Conservation (phyloP, 257 asterid species). For the Solanum infundibuliforme region DNA sequence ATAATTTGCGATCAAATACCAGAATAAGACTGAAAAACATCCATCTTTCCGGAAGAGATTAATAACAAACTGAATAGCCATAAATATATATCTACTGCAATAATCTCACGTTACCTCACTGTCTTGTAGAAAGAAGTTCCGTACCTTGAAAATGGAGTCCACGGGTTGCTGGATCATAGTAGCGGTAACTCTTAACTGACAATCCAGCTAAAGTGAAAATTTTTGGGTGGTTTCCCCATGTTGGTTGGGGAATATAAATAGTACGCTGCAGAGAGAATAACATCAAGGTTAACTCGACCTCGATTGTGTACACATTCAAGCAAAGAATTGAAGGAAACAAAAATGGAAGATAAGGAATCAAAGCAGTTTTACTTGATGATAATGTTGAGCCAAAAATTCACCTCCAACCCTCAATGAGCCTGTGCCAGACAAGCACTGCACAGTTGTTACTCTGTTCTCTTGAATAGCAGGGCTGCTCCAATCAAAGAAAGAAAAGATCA, state of each 20-base stretch:
- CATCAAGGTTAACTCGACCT: neutral
- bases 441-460: slow-evolving; percentile 90
- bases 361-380: slow-evolving; percentile 52
- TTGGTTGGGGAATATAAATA: slow-evolving; percentile 79
- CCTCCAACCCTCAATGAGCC: slow-evolving; percentile 98
- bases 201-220: slow-evolving; percentile 79
- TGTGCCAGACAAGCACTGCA: slow-evolving; percentile 97
- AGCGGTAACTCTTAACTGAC: slow-evolving; percentile 75
- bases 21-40: neutral
- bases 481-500: slow-evolving; percentile 5
- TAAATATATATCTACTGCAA: neutral
- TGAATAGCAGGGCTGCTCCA: slow-evolving; percentile 74
- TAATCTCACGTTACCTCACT: neutral
- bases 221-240: slow-evolving; percentile 98
- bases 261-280: slow-evolving; percentile 46
- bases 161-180: slow-evolving; percentile 89
- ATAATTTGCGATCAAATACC: neutral
- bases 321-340: neutral
- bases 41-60: neutral
- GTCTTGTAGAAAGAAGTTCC: neutral
- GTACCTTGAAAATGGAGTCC: slow-evolving; percentile 92
- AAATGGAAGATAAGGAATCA: neutral
- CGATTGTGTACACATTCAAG: neutral
- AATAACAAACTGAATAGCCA: neutral
- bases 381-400: slow-evolving; percentile 77